Base-by-base conservation (phyloP, 2,329 filamentous ascomycete species). In the Aspergillus chevalieri region DNA sequence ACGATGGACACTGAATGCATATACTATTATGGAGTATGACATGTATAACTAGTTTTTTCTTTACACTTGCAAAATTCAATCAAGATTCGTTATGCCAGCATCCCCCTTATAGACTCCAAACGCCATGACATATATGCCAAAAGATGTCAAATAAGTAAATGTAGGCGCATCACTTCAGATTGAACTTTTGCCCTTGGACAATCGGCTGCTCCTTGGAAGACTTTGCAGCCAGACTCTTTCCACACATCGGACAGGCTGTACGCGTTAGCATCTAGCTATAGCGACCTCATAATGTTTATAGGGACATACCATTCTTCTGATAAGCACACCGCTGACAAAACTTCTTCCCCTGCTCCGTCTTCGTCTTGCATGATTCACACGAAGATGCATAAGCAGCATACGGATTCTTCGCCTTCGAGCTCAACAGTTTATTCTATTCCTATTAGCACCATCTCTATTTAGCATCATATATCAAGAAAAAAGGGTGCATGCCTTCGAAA, bases 311-410 rank as follows among this genome's bases (percentile, higher is more conserved):
- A 61, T 85, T 79, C 52, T 76, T 74, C 59, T 79, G 77, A 65
- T 84, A 85, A 10, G 82, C 81, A 63, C 82, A 85, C 41, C 76
- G 75, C 54, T 84, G 78, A 58, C 82, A 85, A 54, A 72, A 80
- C 44, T 78, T 79, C 61, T 77, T 75, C 10, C 82, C 82, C 58
- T 81, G 76, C 9, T 81, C 76, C n/a, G 81, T 75, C 63, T 84
- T 84, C 24, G 78, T 79, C 65, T 82, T 84, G 74, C 82, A 85
- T 36, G 74, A 75, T 7, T 76, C 74, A 59, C 82, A 85, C 0
- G 78, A 76, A 58, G 79, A 82, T 8, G 81, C 75, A 63, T 85
- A 84, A 47, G 80, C 76, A 2, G 81, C 81, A 57, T 83, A 85
- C 0, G 82, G 82, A 54, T 85, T 85, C 67, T 84, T 82, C 28